phyloP scores from a whole-genome alignment of 2,329 filamentous ascomycete species.

The Keithomyces neogunnii region DNA sequence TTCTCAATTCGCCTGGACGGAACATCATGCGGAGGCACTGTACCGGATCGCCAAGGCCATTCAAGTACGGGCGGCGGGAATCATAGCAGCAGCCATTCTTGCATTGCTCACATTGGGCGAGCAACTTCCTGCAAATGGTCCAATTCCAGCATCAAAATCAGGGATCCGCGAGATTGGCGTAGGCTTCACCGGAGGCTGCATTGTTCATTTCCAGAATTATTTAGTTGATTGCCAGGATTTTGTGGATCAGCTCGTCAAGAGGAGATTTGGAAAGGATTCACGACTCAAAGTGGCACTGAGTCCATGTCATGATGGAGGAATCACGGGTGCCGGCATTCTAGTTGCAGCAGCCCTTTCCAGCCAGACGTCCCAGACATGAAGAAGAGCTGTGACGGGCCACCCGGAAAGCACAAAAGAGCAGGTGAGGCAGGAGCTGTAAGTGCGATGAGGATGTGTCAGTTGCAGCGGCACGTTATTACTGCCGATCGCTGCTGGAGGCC shows the following conservation, averaged over 20 bases:
- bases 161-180: conserved; percentile 53
- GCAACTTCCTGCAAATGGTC: conserved; percentile 43
- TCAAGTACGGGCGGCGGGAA: conserved; percentile 61
- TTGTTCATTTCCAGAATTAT: conserved; percentile 71
- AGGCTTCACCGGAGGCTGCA: conserved; percentile 73
- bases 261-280: conserved; percentile 16
- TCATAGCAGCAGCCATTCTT: conserved; percentile 65
- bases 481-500: too few species aligned
- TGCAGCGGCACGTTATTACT: too few species aligned
- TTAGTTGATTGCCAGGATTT: conserved; percentile 60
- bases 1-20: conserved; percentile 52
- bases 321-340: conserved; percentile 53
- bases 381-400: background rate
- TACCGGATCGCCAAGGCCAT: conserved; percentile 62
- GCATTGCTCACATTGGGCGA: conserved; percentile 61
- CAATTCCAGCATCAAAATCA: conserved; percentile 5
- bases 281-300: conserved; percentile 38
- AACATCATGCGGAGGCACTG: conserved; percentile 48
- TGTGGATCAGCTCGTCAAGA: conserved; percentile 45
- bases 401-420: too few species aligned
- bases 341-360: conserved; percentile 35
- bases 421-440: too few species aligned
- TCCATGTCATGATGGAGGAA: conserved; percentile 53
- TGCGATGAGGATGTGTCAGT: too few species aligned
- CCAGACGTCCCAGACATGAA: conserved; percentile 11